Evolutionary conservation across 2,329 filamentous ascomycete species (phyloP).

Genomic region (Ophiostoma himal-ulmi): DNA sequence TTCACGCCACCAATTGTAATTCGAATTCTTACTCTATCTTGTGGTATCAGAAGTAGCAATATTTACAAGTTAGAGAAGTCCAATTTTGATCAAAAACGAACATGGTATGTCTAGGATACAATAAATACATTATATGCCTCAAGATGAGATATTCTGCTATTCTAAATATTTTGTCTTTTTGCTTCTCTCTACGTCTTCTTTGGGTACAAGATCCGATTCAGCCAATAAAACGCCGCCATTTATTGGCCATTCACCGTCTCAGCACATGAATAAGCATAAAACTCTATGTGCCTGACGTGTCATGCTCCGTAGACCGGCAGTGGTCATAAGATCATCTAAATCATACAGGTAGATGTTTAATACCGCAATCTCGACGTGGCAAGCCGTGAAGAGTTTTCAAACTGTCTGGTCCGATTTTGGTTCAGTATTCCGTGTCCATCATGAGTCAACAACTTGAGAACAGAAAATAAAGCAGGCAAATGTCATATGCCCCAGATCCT

Average conservation of each 20-base stretch:
- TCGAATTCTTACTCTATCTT: not conserved
- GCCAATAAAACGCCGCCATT: no score
- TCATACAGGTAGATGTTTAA: not conserved
- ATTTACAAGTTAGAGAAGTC: no score
- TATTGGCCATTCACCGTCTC: no score
- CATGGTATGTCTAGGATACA: no score
- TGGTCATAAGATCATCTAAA: not conserved
- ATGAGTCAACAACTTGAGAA: not conserved
- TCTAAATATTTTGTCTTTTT: no score
- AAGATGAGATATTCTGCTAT: no score
- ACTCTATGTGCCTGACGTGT: not conserved
- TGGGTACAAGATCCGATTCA: no score
- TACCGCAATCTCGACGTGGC: not conserved
- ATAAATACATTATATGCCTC: no score
- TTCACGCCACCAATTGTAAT: not conserved
- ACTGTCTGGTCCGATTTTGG: not conserved
- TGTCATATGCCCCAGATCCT: not conserved
- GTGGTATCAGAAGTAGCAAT: not conserved
- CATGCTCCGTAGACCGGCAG: slow-evolving; percentile 7
- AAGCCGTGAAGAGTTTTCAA: slow-evolving; percentile 3
- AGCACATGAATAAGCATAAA: no score
- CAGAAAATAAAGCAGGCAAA: not conserved
- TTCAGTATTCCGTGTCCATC: not conserved
- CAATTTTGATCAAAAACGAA: no score
- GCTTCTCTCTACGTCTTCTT: no score